A percentile compares a stretch with the other conserved stretches of the same genome.
Evolutionary conservation across 306 rosid genomes (phyloP).

Genomic region (Corylus americana): DNA sequence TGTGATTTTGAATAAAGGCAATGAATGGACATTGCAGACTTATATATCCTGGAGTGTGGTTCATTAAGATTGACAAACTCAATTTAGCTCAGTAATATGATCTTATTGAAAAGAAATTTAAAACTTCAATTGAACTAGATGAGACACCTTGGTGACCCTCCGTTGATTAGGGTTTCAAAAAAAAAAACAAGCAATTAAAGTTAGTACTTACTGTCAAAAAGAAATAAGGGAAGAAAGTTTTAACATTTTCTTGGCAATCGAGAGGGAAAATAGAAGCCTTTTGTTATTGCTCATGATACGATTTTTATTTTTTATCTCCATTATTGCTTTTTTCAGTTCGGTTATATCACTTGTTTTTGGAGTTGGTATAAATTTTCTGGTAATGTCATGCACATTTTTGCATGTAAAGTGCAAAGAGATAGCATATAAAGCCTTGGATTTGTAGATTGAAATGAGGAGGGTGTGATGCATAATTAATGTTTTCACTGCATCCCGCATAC

Average conservation of each 20-base stretch:
- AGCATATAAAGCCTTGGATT: too few relatives aligned
- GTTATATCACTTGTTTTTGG: background rate
- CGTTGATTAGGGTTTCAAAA: background rate
- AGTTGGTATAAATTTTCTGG: background rate
- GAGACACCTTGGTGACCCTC: background rate
- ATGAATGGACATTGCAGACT: background rate
- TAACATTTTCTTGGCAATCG: background rate
- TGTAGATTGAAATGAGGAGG: too few relatives aligned
- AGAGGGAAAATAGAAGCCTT: background rate
- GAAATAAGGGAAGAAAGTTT: background rate
- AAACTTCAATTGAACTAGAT: background rate
- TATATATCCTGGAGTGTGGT: background rate
- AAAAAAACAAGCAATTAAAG: too few relatives aligned
- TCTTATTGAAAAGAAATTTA: background rate
- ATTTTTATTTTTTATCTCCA: background rate
- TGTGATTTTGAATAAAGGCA: background rate
- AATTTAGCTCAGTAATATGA: background rate
- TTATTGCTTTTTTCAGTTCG: background rate
- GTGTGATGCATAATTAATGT: too few relatives aligned
- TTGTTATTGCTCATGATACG: background rate
- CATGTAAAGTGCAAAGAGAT: too few relatives aligned
- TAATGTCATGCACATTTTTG: background rate
- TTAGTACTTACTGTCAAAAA: background rate
- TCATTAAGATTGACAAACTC: conserved; percentile 1
- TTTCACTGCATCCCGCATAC: too few relatives aligned